Base-by-base conservation (phyloP, 805 yeast species). In the Schwanniomyces polymorphus region DNA sequence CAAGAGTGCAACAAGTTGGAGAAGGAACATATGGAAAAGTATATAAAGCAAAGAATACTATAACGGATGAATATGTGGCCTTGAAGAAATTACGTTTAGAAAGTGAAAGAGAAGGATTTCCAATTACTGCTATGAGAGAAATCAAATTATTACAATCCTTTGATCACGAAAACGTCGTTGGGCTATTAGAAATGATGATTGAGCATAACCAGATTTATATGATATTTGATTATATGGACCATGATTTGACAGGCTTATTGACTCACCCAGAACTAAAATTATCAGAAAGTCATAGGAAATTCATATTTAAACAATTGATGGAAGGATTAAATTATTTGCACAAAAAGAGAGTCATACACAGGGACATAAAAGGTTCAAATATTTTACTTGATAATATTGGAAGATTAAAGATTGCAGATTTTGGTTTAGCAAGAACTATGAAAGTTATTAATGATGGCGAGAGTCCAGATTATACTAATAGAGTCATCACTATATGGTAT, bases 1-100 rank as follows among this genome's bases (percentile, higher is more conserved):
- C 85, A 53, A 74, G 91, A 45, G 81, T 88, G 1, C 77, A 81
- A 35, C 98, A 94, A 61, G 98, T 94, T 5, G 99, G 99, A n/a
- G 98, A 94, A 67, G 99, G 99, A 8, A 94, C 98, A 0, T 94
- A 94, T 64, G 99, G 99, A 16, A 91, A 89, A 63, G 99, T 94
- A 17, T 91, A 87, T 70, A 90, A 91, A 61, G 97, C 97, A 0
- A 75, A 73, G 42, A 91, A 94, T 62, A 68, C 69, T 12, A 70
- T 80, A 5, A 88, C 97, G 0, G 76, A 80, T 1, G 82, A 80
- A 48, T 70, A 78, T 53, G 94, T 91, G n/a, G 99, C 99, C 1
- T 72, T 94, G 59, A 94, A 94, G 63, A 79, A 85, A 54, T 73
- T 94, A 39, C 69, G 97, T 50, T 75, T 94, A 58, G 97, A 94